Evolutionary conservation across 2,329 filamentous ascomycete genomes (phyloP), one percentile per base, ranked within the genome.

Genomic region (Clarireedia hainanense): DNA sequence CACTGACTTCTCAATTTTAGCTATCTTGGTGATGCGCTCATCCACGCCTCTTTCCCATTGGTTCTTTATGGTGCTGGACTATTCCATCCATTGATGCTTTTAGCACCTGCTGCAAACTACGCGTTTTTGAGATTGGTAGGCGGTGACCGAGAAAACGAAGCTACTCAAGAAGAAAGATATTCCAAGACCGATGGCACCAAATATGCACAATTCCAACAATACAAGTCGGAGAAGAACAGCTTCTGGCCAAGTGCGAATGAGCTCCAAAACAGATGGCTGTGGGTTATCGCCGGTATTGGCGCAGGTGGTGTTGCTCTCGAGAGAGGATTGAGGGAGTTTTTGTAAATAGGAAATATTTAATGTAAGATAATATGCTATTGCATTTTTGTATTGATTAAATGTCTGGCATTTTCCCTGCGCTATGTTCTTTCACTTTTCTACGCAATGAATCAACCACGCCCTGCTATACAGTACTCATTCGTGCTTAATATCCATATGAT

Each of bases 21-120:
- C 39, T 59, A 59, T 6, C 58, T 59, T n/a, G 58, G 58, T 5
- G 58, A 59, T 17, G 46, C 58, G 27, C 56, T 59, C 3, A 50
- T 59, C 26, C 58, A 59, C 23, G 46, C 58, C 2, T 58, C 58
- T 6, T 59, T 59, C 36, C 52, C 58, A 26, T 34, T 59, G 2
- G 37, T 59, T 5, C 55, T 59, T 34, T 59, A 57, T 26, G 50
- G 51, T 20, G 45, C 56, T 3, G 58, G 58, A n/a, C 36, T 58
- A 5, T 52, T 59, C 5, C 58, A 59, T 34, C 58, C 58, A 9
- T 37, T 59, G 1, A 55, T 51, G 26, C 39, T 58, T 39, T 48
- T 59, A 12, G 58, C 51, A 6, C 58, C 58, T 26, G 23, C 54
- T 15, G 46, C 52, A 1, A 59, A 59, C n/a, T 59, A 59, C 7